A percentile compares a stretch with the other conserved stretches of the same genome.
phyloP scores from a whole-genome alignment of 768 basidiomycete genomes.

The Phanerochaete sordida region DNA sequence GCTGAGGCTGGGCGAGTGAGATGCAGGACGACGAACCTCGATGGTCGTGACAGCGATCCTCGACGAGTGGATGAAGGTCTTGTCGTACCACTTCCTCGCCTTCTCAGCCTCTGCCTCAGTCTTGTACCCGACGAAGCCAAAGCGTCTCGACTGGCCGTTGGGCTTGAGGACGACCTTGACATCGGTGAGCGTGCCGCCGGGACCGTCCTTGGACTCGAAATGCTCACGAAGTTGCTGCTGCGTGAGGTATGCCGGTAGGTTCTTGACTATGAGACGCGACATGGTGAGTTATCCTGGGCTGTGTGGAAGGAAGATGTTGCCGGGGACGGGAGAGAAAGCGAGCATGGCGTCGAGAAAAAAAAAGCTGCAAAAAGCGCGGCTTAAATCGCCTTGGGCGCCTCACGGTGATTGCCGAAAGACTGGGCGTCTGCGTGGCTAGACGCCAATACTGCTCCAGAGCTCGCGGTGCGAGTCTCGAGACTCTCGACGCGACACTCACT shows the following conservation, averaged over 20 bases:
- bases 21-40: constrained; percentile 51
- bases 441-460: too few species aligned
- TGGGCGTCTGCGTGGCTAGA: neutral
- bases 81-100: constrained; percentile 82
- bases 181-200: constrained; percentile 78
- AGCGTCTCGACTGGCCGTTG: constrained; percentile 79
- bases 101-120: constrained; percentile 66
- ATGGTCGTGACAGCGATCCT: constrained; percentile 73
- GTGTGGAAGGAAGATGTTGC: neutral
- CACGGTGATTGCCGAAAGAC: neutral
- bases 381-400: neutral
- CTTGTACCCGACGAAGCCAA: constrained; percentile 93
- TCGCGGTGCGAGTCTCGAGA: neutral
- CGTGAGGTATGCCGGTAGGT: constrained; percentile 68
- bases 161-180: constrained; percentile 72
- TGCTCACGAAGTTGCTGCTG: constrained; percentile 61
- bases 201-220: constrained; percentile 59
- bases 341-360: constrained; percentile 5
- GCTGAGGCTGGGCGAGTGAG: neutral
- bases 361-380: constrained; percentile 5
- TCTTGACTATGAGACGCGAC: constrained; percentile 85
- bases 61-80: constrained; percentile 77
- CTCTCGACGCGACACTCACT: neutral
- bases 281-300: constrained; percentile 32
- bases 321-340: neutral